phyloP scores from a whole-genome alignment of 495 filamentous ascomycete species.

The Bathelium albidoporum region DNA sequence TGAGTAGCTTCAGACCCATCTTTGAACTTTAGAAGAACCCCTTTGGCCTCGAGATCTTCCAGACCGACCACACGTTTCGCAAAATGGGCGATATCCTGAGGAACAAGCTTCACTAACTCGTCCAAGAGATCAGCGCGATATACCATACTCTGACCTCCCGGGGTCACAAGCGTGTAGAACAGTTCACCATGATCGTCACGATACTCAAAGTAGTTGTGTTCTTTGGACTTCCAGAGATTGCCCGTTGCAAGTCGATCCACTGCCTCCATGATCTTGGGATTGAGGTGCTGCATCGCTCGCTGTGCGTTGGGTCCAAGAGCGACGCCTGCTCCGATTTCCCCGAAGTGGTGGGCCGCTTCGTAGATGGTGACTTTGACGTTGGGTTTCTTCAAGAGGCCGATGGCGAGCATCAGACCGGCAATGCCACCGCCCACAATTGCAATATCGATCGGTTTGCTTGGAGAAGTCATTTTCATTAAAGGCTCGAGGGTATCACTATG shows the following conservation, averaged over 20 bases:
- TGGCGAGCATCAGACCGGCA: slow-evolving; percentile 20
- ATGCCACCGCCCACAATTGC: slow-evolving; percentile 29
- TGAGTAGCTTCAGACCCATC: slow-evolving; percentile 1
- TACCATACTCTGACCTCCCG: slow-evolving; percentile 20
- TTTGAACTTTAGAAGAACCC: background rate
- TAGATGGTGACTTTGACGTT: slow-evolving; percentile 41
- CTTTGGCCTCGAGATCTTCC: slow-evolving; percentile 16
- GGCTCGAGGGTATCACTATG: background rate
- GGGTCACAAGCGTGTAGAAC: slow-evolving; percentile 10
- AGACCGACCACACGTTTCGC: slow-evolving; percentile 23
- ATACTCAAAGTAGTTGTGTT: slow-evolving; percentile 15
- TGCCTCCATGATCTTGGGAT: slow-evolving; percentile 36
- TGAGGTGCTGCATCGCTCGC: slow-evolving; percentile 44
- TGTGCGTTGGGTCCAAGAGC: slow-evolving; percentile 49
- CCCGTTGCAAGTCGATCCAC: background rate
- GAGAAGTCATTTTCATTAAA: background rate
- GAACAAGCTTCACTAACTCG: slow-evolving; percentile 39
- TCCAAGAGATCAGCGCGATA: slow-evolving; percentile 42
- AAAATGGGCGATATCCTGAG: slow-evolving; percentile 28
- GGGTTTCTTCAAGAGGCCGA: slow-evolving; percentile 19
- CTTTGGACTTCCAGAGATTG: slow-evolving; percentile 9
- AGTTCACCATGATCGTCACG: slow-evolving; percentile 9
- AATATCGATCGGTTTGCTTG: slow-evolving; percentile 6
- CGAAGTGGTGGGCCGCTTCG: slow-evolving; percentile 40
- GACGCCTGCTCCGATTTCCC: slow-evolving; percentile 30